Base-by-base conservation (phyloP, 2,329 filamentous ascomycete genomes). In the Fusarium tricinctum region DNA sequence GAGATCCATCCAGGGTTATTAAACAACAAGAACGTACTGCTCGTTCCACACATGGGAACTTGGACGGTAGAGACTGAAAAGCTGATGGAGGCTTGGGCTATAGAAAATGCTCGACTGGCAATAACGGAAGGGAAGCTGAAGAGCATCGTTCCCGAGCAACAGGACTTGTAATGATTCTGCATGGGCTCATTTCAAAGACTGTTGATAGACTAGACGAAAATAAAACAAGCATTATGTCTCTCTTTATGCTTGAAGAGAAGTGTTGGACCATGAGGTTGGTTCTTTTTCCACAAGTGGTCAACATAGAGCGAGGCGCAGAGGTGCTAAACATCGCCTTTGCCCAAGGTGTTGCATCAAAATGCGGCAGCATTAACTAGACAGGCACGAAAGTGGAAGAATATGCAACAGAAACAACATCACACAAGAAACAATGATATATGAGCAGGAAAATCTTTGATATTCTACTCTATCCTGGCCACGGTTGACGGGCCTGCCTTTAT, bases 31-130 rank as follows among this genome's bases (percentile, higher is more conserved):
- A 86, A 88, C 70, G 92, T 92, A 22, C 83, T 95, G 72, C 83
- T 97, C 28, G 81, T 97, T 35, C 93, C 93, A 51, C 93, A 97
- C 78, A 92, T 97, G 91, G 93, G 93, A 0, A 97, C 93, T 0
- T 93, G 87, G 85, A 95, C 92, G 1, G 81, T 89, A 28, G 92
- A 88, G 80, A 88, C 86, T 8, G 82, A 85, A 76, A 81, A 79
- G 43, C 86, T 87, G 78, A 90, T 95, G 92, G 92, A 95, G 79
- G 85, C 89, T 74, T 93, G 89, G 89, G 86, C 88, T 39, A 89
- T 95, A 69, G 85, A 83, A 30, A 95, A 96, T 74, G 85, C 94
- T 32, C 82, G 84, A 22, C 79, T 83, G 68, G 92, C 89, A 2
- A 70, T 94, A 8, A 82, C 86, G 67, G 84, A 84, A 48, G 89